phyloP scores from a whole-genome alignment of 2,329 filamentous ascomycete species.

The Hypoxylon sp. region DNA sequence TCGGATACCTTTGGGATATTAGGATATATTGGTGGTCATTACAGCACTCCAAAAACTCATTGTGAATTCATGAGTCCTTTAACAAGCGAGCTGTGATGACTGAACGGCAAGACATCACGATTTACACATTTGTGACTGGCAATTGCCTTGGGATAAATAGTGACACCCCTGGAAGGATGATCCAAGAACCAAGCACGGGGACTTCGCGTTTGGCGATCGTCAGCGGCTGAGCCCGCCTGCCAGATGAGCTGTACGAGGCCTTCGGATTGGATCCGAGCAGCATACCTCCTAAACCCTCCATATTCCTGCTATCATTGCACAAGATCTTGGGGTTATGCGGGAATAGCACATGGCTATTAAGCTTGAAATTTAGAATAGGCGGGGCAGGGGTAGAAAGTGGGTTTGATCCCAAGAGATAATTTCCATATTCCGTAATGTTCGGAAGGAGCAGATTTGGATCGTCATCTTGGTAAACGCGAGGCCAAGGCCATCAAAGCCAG shows the following conservation, averaged over 20 bases:
- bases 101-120: slow-evolving; percentile 24
- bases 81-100: slow-evolving; percentile 32
- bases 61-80: slow-evolving; percentile 8
- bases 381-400: slow-evolving; percentile 24
- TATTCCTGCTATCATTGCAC: slow-evolving; percentile 14
- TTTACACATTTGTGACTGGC: slow-evolving; percentile 36
- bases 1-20: slow-evolving; percentile 5
- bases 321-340: slow-evolving; percentile 28
- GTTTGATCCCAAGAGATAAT: slow-evolving; percentile 25
- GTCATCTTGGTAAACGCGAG: slow-evolving; percentile 21
- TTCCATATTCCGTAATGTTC: slow-evolving; percentile 20
- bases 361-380: slow-evolving; percentile 19
- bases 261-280: slow-evolving; percentile 30
- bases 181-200: slow-evolving; percentile 27
- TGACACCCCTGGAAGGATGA: slow-evolving; percentile 24
- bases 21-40: slow-evolving; percentile 13
- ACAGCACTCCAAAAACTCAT: slow-evolving; percentile 27
- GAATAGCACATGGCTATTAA: slow-evolving; percentile 25
- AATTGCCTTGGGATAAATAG: slow-evolving; percentile 33
- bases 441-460: slow-evolving; percentile 35
- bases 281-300: background rate
- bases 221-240: slow-evolving; percentile 25
- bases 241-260: slow-evolving; percentile 18
- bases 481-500: slow-evolving; percentile 13
- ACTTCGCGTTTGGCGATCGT: slow-evolving; percentile 23